Base-by-base conservation (phyloP, 768 basidiomycete species). In the Rickenella mellea region DNA sequence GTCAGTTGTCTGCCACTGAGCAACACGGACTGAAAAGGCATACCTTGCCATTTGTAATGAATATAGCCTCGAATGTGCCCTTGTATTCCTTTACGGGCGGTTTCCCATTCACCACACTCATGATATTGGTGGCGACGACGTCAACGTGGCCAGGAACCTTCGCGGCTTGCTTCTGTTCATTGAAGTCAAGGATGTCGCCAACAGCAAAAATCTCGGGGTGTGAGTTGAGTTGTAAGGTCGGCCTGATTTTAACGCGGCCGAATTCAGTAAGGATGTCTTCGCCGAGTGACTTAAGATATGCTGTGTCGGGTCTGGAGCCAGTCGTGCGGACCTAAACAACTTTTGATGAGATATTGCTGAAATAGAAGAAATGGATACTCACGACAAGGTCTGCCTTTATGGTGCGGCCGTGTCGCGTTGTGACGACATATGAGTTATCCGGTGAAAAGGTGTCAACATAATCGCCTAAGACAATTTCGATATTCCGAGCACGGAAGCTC, bases 121-220 rank as follows among this genome's bases (percentile, higher is more conserved):
- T 11, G 20, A 56, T 45, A 31, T 56, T 56, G 28, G 30, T 25
- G 25, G 41, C 29, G 24, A 48, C 33, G 37, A 49, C 24, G 3
- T 40, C 22, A n/a, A 40, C 54, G 28, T 56, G 55, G 6, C 28
- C 35, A 3, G 33, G 33, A 25, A 42, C 39, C 39, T 56, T 56
- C 6, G 43, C 47, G 17, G 42, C 44, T 30, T 52, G 51, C 35
- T 54, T 52, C 32, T 55, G 49, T 39, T 54, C 54, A 7, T 31
- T 26, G 20, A 50, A 51, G 9, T 40, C 41, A 20, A 51, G 37
- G 15, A 55, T 33, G 40, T 56, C 54, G 1, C 55, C 55, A 15
- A 43, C 45, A 12, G 49, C 55, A 39, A 52, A 56, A 27, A 56
- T 43, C 20, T 35, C 41, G 5, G 44, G 35, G 41, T 45, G 38